A percentile compares a stretch with the other conserved stretches of the same genome.
Conservation (phyloP, 257 asterid species). For the Nicotiana paniculata region DNA sequence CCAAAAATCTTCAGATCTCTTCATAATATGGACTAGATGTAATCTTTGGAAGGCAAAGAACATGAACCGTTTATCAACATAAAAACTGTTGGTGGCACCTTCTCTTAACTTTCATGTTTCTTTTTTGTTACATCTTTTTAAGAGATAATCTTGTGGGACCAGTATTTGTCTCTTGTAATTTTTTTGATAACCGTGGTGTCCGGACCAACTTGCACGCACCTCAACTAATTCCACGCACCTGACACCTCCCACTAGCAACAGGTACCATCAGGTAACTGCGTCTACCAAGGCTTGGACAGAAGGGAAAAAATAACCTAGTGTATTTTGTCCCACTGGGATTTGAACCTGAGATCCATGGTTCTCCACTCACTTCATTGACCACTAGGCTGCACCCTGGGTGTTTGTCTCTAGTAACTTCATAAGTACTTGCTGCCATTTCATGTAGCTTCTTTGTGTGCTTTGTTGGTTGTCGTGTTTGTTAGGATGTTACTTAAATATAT, state of each 20-base stretch:
- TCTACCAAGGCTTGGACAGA: no score
- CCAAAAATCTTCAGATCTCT: not conserved
- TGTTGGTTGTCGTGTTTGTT: not conserved
- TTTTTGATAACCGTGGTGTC: no score
- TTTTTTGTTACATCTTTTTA: conserved; percentile 1
- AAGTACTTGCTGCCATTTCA: not conserved
- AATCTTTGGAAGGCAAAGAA: not conserved
- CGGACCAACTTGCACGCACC: no score
- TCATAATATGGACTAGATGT: not conserved
- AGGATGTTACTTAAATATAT: not conserved
- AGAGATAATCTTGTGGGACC: not conserved
- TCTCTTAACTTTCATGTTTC: not conserved
- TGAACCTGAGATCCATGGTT: no score
- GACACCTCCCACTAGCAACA: no score
- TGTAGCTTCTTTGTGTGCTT: conserved; percentile 2
- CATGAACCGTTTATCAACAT: not conserved
- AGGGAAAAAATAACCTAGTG: no score
- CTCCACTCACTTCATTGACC: no score
- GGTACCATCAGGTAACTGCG: no score
- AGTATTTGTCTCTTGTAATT: not conserved
- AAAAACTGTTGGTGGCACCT: not conserved
- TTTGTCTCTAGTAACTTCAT: not conserved
- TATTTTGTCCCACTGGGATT: no score
- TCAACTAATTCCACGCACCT: no score
- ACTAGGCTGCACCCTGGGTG: no score